Conservation (phyloP, 441 rosid species). For the Breynia disticha region DNA sequence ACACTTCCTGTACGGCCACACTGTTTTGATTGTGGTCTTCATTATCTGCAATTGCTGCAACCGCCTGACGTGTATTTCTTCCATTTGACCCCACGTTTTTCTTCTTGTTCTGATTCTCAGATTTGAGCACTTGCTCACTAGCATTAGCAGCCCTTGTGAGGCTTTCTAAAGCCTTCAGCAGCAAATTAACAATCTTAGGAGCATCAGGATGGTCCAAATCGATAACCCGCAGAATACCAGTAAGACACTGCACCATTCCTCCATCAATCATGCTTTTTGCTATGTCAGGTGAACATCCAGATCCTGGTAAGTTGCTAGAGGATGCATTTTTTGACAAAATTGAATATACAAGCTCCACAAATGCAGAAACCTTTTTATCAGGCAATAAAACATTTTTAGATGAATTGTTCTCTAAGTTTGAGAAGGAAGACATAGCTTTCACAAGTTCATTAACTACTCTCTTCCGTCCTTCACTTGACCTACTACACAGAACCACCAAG, state of each 20-base stretch:
- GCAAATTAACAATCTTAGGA: constrained; percentile 77
- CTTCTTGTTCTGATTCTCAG: constrained; percentile 63
- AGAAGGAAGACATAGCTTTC: constrained; percentile 64
- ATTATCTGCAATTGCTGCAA: constrained; percentile 35
- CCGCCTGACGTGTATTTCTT: constrained; percentile 41
- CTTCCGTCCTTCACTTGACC: constrained; percentile 90
- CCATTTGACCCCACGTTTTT: constrained; percentile 39
- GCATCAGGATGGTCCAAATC: constrained; percentile 99
- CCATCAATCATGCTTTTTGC: constrained; percentile 98
- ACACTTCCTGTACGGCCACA: constrained; percentile 37
- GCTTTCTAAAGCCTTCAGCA: constrained; percentile 82
- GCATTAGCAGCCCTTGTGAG: constrained; percentile 94
- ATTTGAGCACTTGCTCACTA: constrained; percentile 60
- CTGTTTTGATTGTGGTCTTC: constrained; percentile 39
- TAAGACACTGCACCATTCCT: constrained; percentile 72
- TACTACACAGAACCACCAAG: constrained; percentile 80
- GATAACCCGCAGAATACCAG: constrained; percentile 70
- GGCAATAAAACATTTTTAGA: constrained; percentile 48
- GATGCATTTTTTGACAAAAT: constrained; percentile 85
- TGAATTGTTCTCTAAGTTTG: constrained; percentile 60
- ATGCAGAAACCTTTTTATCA: constrained; percentile 68
- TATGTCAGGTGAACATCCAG: constrained; percentile 89
- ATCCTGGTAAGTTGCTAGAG: constrained; percentile 69
- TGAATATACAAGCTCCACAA: constrained; percentile 68
- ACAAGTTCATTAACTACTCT: constrained; percentile 81